Conservation (phyloP, 2,329 filamentous ascomycete species). For the Diaporthe capsici region DNA sequence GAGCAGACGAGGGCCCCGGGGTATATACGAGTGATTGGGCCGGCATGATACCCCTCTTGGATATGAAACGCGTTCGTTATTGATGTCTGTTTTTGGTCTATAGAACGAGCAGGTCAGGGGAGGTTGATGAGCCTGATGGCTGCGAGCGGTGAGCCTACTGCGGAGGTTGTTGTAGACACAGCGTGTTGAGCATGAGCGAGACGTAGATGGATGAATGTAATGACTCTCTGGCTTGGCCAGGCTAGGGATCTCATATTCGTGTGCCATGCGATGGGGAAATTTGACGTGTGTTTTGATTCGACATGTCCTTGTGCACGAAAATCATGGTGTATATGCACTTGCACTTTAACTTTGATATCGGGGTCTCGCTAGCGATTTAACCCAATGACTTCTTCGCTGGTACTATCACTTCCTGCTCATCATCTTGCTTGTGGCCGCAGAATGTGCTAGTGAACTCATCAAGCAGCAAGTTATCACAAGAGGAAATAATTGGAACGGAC, state of each 20-base stretch:
- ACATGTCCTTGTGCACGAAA: not conserved
- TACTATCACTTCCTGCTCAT: not conserved
- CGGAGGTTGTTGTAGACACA: not conserved
- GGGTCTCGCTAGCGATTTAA: not conserved
- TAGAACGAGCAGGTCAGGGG: not conserved
- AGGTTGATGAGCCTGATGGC: not conserved
- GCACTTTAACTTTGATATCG: not conserved
- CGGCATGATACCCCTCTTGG: conserved; percentile 30
- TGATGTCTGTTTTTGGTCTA: not conserved
- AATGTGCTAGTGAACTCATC: not conserved
- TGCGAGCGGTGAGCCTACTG: not conserved
- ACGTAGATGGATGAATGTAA: conserved; percentile 4
- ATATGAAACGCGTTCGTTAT: conserved; percentile 28
- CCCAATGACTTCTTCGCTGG: too few species aligned
- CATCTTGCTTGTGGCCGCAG: not conserved
- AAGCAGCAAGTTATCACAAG: not conserved
- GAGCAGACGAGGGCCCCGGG: not conserved
- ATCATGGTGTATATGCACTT: not conserved
- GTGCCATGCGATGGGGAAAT: not conserved
- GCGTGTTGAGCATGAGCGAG: conserved; percentile 26
- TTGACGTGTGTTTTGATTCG: not conserved
- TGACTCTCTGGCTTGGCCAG: not conserved
- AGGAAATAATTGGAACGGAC: too few species aligned
- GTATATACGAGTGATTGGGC: conserved; percentile 10
- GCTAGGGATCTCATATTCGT: not conserved